phyloP scores from a whole-genome alignment of 2,329 filamentous ascomycete genomes.

The Fusarium camptoceras region DNA sequence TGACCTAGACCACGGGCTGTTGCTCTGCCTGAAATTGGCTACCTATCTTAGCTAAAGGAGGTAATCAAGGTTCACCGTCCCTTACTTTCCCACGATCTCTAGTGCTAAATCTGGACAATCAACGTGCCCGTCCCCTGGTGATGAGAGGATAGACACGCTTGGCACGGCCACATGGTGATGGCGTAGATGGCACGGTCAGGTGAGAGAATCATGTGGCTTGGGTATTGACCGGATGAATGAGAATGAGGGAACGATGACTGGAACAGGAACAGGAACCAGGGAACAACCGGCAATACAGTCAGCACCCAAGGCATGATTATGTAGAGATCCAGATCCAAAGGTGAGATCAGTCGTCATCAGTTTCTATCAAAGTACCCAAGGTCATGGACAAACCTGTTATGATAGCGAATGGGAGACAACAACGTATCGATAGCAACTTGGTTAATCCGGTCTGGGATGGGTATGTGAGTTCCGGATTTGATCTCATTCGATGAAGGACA shows the following conservation, averaged over 20 bases:
- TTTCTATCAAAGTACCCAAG: constrained; percentile 12
- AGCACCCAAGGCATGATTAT: not conserved
- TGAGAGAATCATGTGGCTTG: constrained; percentile 47
- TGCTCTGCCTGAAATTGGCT: not conserved
- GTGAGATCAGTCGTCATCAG: constrained; percentile 29
- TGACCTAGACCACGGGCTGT: not conserved
- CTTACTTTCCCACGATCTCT: constrained; percentile 33
- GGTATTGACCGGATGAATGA: constrained; percentile 27
- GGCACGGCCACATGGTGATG: constrained; percentile 34
- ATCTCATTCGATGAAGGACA: not conserved
- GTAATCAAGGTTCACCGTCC: constrained; percentile 32
- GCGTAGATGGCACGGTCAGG: constrained; percentile 47
- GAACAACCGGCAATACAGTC: constrained; percentile 1
- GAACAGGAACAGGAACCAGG: constrained; percentile 5
- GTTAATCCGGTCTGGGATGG: not conserved
- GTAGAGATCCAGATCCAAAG: not conserved
- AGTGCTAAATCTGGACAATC: constrained; percentile 34
- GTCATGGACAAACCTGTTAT: constrained; percentile 26
- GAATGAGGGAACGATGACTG: constrained; percentile 22
- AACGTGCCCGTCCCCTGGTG: constrained; percentile 29
- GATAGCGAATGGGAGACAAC: constrained; percentile 4
- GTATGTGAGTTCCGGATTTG: not conserved
- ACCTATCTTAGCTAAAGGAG: constrained; percentile 5
- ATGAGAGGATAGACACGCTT: constrained; percentile 36
- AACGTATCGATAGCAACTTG: constrained; percentile 11